phyloP scores from a whole-genome alignment of 129 eudicot species.

The Solidago caesia region DNA sequence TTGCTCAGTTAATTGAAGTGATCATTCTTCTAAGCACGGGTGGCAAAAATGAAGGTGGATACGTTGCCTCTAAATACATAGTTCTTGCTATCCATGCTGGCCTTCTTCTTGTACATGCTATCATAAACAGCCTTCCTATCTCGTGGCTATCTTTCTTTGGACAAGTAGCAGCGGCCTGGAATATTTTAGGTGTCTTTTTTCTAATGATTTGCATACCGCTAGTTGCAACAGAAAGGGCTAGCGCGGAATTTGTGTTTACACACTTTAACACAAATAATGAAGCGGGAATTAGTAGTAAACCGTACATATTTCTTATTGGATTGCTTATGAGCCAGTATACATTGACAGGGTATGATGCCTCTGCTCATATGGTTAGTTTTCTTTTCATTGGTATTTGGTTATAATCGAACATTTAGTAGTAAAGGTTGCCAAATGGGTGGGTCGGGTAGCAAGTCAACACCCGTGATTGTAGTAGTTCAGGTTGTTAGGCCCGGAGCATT shows the following conservation, averaged over 20 bases:
- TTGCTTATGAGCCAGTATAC: constrained; percentile 99
- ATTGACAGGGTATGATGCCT: constrained; percentile 95
- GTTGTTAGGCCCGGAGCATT: background rate
- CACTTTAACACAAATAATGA: constrained; percentile 84
- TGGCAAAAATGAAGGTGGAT: constrained; percentile 89
- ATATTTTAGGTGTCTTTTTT: constrained; percentile 80
- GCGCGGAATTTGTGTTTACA: constrained; percentile 79
- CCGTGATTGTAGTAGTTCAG: background rate
- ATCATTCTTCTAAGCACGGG: constrained; percentile 88
- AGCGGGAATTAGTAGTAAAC: constrained; percentile 57
- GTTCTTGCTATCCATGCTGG: constrained; percentile 78
- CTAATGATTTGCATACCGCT: constrained; percentile 85
- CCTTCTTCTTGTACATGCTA: constrained; percentile 71
- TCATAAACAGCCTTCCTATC: constrained; percentile 85
- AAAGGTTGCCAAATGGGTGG: background rate
- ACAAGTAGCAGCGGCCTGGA: constrained; percentile 93
- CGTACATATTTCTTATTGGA: constrained; percentile 81
- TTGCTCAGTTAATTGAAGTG: constrained; percentile 85
- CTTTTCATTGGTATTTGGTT: background rate
- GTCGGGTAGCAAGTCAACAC: background rate
- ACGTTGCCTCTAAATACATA: constrained; percentile 73
- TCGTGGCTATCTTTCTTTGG: constrained; percentile 88
- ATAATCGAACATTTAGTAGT: background rate
- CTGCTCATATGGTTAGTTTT: constrained; percentile 94
- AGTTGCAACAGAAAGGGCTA: constrained; percentile 74